Conservation (phyloP, 2,329 filamentous ascomycete species). For the Mycosphaerella arachidis region DNA sequence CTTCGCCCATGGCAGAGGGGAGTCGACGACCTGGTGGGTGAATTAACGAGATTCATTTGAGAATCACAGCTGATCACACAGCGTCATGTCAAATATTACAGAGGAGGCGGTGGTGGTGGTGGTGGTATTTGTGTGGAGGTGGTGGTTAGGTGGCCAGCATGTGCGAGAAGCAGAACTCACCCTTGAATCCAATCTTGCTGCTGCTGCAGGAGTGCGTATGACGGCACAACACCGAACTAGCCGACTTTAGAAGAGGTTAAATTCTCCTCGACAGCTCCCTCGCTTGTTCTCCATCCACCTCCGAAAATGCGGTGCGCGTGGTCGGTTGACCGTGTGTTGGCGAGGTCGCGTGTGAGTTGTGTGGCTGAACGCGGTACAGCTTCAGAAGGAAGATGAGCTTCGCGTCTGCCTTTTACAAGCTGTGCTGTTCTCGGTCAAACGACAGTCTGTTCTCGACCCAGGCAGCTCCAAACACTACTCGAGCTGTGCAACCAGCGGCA, state of each 20-base stretch:
- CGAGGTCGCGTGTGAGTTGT: neutral
- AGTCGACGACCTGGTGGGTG: conserved; percentile 3
- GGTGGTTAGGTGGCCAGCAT: neutral
- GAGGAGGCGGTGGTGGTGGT: neutral
- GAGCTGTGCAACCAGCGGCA: neutral
- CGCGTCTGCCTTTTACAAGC: neutral
- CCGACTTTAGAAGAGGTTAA: neutral
- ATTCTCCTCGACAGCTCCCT: neutral
- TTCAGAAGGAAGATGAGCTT: neutral
- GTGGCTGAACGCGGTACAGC: neutral
- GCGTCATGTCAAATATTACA: neutral
- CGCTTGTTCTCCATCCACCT: neutral
- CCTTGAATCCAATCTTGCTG: neutral
- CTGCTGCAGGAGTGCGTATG: neutral
- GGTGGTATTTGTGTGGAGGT: neutral
- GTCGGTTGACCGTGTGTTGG: neutral
- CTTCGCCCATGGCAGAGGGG: conserved; percentile 29
- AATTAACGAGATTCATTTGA: conserved; percentile 7
- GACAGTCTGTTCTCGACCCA: neutral
- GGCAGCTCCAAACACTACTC: neutral
- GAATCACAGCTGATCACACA: neutral
- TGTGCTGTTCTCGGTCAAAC: neutral
- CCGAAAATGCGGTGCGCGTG: neutral
- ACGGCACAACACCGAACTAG: neutral
- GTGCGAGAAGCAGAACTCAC: neutral